Evolutionary conservation across 495 filamentous ascomycete species (phyloP).

Genomic region (Trichoderma gamsii): DNA sequence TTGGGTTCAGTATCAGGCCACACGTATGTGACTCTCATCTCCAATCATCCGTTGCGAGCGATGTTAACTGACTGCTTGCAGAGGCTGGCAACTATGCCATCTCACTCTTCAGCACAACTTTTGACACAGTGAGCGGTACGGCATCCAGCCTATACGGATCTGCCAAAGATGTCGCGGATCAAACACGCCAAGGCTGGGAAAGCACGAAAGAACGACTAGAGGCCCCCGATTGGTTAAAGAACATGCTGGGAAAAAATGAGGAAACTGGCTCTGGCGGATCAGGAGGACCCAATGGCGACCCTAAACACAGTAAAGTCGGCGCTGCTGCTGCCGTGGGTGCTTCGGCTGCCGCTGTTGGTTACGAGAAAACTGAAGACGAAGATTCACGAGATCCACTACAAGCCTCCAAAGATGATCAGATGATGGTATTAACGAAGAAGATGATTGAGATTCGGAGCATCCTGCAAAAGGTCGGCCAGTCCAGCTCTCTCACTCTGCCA

Average conservation of each 20-base stretch:
- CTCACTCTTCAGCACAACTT: slow-evolving; percentile 66
- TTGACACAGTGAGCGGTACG: slow-evolving; percentile 58
- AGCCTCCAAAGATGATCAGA: slow-evolving; percentile 85
- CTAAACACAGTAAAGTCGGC: slow-evolving; percentile 58
- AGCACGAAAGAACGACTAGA: slow-evolving; percentile 73
- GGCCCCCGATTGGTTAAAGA: slow-evolving; percentile 80
- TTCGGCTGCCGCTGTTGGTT: slow-evolving; percentile 71
- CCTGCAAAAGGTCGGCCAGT: slow-evolving; percentile 84
- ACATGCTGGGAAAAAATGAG: slow-evolving; percentile 58
- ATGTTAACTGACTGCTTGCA: slow-evolving; percentile 33
- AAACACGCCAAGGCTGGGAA: slow-evolving; percentile 74
- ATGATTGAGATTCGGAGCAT: slow-evolving; percentile 99
- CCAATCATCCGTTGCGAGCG: slow-evolving; percentile 4
- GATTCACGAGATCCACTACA: slow-evolving; percentile 56
- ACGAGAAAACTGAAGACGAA: slow-evolving; percentile 63
- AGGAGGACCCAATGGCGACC: slow-evolving; percentile 41
- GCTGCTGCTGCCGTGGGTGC: slow-evolving; percentile 52
- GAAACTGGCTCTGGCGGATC: slow-evolving; percentile 33
- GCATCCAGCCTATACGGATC: slow-evolving; percentile 61
- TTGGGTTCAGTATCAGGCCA: slow-evolving; percentile 95
- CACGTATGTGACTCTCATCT: slow-evolving; percentile 52
- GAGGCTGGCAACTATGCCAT: slow-evolving; percentile 87
- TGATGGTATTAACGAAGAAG: slow-evolving; percentile 98
- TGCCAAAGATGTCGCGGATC: slow-evolving; percentile 66
- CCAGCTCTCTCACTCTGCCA: slow-evolving; percentile 74